Evolutionary conservation across 2,329 filamentous ascomycete species (phyloP), one percentile per base, ranked within the genome.

Genomic region (Fusarium sambucinum): DNA sequence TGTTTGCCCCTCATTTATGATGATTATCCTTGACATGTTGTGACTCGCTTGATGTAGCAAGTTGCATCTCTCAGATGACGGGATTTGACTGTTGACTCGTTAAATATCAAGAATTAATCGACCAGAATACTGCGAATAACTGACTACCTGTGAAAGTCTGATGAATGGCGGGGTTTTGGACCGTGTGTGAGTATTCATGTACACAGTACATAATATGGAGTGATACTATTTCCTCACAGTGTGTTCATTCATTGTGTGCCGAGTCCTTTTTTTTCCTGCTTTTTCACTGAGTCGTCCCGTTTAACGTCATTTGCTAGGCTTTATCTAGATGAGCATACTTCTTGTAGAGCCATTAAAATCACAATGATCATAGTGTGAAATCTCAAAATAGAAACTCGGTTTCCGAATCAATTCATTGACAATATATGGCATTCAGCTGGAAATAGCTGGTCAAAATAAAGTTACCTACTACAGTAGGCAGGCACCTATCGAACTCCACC

Each of bases 401-500:
- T 17, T 25, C 6, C 33, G 21, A 37, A 21, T 25, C 14, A 19
- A 23, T 9, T 0, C 10, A 14, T 46, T 13, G 10, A 25, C 8
- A 7, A 6, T 9, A 19, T 11, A 19, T 3, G 14, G n/a, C 21
- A n/a, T 47, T 19, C 17, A 14, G 14, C n/a, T n/a, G 4, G n/a
- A 19, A 19, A 14, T 19, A 3, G 6, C 25, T 33, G 21, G 32
- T 17, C 35, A 30, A 48, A 33, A 12, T 21, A 41, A 32, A 29
- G 33, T 52, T 60, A 38, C 10, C 10, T 35, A n/a, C 14, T 11
- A 7, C 7, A 9, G 16, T 35, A 35, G 33, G 17, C 21, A 38
- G n/a, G 50, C n/a, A n/a, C n/a, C n/a, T n/a, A n/a, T n/a, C n/a
- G 46, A 64, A 64, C 66, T 70, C 67, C 66, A 69, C 67, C 52